phyloP scores from a whole-genome alignment of 257 asterid genomes.

The Solanum pinnatisectum region DNA sequence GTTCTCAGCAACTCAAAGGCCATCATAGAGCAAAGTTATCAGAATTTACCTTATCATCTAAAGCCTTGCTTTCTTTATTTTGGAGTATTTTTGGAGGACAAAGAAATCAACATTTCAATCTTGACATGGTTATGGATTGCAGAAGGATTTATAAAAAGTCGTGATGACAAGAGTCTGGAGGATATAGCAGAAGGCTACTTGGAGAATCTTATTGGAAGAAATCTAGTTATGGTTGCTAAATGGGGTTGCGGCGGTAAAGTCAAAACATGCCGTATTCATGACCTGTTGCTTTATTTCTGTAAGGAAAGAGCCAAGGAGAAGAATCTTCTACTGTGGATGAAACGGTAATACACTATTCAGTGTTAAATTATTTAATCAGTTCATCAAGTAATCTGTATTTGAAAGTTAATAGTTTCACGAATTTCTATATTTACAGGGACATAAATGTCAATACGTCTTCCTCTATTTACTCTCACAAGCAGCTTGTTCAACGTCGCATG shows the following conservation, averaged over 20 bases:
- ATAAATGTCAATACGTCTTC: not conserved
- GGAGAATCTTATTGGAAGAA: constrained; percentile 11
- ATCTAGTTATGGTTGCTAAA: not conserved
- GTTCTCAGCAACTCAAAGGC: not conserved
- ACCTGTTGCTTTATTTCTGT: constrained; percentile 12
- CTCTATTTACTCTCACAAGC: not conserved
- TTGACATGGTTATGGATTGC: constrained; percentile 16
- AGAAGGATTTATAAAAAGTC: constrained; percentile 3
- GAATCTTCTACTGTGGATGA: not conserved
- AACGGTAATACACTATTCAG: not conserved
- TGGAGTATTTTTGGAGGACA: constrained; percentile 10
- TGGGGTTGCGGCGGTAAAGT: not conserved
- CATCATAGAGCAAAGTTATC: constrained; percentile 11
- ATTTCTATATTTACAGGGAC: not conserved
- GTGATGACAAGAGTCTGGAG: not conserved
- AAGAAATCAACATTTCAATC: not conserved
- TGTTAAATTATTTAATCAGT: not conserved
- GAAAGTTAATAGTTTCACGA: not conserved
- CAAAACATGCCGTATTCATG: constrained; percentile 12
- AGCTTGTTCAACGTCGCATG: not conserved
- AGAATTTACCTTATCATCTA: constrained; percentile 5
- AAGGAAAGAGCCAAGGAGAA: not conserved
- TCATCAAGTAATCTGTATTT: not conserved
- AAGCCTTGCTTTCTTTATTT: constrained; percentile 15
- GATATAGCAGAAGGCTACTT: constrained; percentile 13